Conservation (phyloP, 2,329 filamentous ascomycete genomes). For the Dactylellina leptospora region DNA sequence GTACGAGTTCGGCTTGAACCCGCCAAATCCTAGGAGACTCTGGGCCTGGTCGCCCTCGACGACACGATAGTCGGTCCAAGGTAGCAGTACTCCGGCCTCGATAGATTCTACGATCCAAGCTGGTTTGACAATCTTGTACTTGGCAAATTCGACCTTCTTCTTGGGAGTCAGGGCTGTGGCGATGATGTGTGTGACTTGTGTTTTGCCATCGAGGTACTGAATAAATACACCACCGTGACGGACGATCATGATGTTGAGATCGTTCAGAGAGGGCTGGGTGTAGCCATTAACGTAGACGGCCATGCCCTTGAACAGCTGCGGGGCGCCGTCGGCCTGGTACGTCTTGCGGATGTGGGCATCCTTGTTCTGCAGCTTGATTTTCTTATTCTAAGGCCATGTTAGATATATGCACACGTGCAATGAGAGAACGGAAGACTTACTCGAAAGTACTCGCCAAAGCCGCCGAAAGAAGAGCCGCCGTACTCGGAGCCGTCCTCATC, state of each 20-base stretch:
- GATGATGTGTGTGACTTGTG: conserved; percentile 93
- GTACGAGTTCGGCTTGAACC: conserved; percentile 36
- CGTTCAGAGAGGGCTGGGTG: conserved; percentile 88
- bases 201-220: conserved; percentile 94
- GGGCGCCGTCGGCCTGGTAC: conserved; percentile 69
- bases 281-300: conserved; percentile 95
- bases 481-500: conserved; percentile 70
- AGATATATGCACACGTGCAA: too few relatives aligned
- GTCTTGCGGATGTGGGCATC: conserved; percentile 80
- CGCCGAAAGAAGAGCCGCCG: conserved; percentile 82
- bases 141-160: conserved; percentile 85
- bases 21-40: conserved; percentile 72
- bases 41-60: conserved; percentile 85
- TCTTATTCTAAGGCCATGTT: conserved; percentile 94
- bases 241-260: conserved; percentile 87
- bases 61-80: conserved; percentile 86
- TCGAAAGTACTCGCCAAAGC: conserved; percentile 81
- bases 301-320: conserved; percentile 87
- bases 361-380: conserved; percentile 94
- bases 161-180: conserved; percentile 89
- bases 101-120: conserved; percentile 94
- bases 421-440: too few relatives aligned
- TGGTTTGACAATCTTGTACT: conserved; percentile 91
- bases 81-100: conserved; percentile 77
- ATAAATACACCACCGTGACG: conserved; percentile 93